Conservation (phyloP, 139 green algal species). For the Axilococcus clingmanii region DNA sequence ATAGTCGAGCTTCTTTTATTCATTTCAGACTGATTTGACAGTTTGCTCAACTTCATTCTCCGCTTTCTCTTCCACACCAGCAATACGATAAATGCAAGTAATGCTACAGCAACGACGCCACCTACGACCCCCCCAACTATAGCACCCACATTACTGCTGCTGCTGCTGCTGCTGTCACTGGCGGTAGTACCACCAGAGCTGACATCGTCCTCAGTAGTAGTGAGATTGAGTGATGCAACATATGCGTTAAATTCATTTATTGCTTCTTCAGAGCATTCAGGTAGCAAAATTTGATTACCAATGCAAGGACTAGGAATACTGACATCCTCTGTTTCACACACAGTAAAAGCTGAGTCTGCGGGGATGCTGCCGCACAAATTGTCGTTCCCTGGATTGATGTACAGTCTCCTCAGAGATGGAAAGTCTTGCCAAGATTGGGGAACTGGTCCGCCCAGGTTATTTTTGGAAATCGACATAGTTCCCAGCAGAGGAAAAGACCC, state of each 20-base stretch:
- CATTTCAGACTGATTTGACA: no score
- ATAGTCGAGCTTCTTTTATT: no score
- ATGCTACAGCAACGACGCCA: neutral
- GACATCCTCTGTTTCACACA: conserved; percentile 11
- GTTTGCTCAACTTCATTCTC: no score
- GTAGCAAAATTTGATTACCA: neutral
- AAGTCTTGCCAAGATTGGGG: neutral
- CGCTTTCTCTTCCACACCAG: no score
- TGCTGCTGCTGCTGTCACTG: neutral
- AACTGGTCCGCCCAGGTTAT: conserved; percentile 1
- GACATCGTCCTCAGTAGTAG: neutral
- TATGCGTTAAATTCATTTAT: neutral
- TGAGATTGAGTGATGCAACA: neutral
- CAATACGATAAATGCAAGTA: no score
- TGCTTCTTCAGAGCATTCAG: neutral
- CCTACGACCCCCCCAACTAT: neutral
- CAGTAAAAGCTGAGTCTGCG: conserved; percentile 3
- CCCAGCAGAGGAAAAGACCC: neutral
- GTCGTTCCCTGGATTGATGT: conserved; percentile 17
- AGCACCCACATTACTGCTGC: neutral
- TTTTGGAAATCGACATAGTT: neutral
- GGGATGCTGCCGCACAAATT: conserved; percentile 10
- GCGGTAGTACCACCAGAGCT: neutral
- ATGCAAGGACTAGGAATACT: conserved; percentile 2
- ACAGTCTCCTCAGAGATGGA: conserved; percentile 1